Conservation (phyloP, 2,329 filamentous ascomycete species). For the Thielaviopsis musarum region DNA sequence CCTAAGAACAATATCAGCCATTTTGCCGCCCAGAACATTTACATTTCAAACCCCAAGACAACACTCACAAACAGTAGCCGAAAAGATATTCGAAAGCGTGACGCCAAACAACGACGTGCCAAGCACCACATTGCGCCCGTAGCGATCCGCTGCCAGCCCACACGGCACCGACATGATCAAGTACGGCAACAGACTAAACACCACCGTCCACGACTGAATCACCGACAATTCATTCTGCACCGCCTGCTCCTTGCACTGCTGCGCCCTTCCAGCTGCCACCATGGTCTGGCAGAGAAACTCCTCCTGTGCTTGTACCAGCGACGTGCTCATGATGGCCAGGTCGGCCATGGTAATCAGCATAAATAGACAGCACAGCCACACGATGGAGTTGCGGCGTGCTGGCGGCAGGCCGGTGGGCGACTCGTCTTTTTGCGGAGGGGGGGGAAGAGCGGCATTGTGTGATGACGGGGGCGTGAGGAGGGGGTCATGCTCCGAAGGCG, state of each 20-base stretch:
- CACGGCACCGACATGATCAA: conserved; percentile 13
- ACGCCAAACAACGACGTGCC: conserved; percentile 12
- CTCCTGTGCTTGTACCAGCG: conserved; percentile 10
- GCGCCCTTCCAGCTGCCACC: neutral
- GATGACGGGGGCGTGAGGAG: neutral
- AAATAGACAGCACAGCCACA: conserved; percentile 9
- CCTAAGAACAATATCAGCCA: neutral
- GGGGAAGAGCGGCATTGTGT: neutral
- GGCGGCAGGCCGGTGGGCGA: neutral
- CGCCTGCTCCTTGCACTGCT: conserved; percentile 13
- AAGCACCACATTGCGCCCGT: conserved; percentile 12
- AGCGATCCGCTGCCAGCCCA: conserved; percentile 14
- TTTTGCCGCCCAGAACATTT: neutral
- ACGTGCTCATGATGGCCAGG: conserved; percentile 11
- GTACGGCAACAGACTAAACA: conserved; percentile 13
- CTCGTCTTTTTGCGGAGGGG: neutral
- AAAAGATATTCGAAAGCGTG: conserved; percentile 5
- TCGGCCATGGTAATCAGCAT: conserved; percentile 9
- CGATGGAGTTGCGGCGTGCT: neutral
- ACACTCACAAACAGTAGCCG: conserved; percentile 11
- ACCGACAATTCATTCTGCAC: conserved; percentile 15
- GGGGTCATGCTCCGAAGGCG: neutral
- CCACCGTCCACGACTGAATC: conserved; percentile 13
- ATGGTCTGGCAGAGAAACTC: conserved; percentile 9
- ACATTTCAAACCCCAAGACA: neutral